Conservation (phyloP, 2,329 filamentous ascomycete species). For the Pseudogymnoascus sp. region DNA sequence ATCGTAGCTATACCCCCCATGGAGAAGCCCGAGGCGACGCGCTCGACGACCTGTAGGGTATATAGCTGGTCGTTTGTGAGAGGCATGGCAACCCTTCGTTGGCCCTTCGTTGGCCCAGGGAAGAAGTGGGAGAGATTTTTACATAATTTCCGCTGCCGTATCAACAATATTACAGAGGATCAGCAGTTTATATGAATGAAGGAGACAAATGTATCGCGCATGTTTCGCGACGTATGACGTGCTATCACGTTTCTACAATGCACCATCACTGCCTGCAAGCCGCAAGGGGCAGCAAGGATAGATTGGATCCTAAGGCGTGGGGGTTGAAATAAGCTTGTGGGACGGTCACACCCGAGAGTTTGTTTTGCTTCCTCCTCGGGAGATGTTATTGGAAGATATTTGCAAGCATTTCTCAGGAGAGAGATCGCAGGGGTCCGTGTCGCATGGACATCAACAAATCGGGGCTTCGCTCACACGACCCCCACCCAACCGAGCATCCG, state of each 20-base stretch:
- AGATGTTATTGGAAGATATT: background rate
- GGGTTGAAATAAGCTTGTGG: background rate
- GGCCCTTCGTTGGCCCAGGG: background rate
- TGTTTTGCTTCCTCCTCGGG: background rate
- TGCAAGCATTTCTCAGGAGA: no score
- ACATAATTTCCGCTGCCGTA: background rate
- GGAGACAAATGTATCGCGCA: background rate
- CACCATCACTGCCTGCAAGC: background rate
- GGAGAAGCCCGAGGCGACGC: slow-evolving; percentile 60
- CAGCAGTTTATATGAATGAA: background rate
- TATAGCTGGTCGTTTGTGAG: slow-evolving; percentile 32
- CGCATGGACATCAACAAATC: background rate
- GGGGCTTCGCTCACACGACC: background rate
- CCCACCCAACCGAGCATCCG: background rate
- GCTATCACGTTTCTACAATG: background rate
- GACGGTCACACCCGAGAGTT: background rate
- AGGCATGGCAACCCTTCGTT: slow-evolving; percentile 7
- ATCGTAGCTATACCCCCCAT: slow-evolving; percentile 62
- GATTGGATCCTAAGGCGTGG: background rate
- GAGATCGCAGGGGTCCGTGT: background rate
- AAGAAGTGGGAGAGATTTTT: background rate
- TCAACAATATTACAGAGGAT: background rate
- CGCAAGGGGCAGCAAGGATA: background rate
- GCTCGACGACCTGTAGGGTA: slow-evolving; percentile 53
- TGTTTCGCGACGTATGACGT: slow-evolving; percentile 1